Base-by-base conservation (phyloP, 108 stramenopile species). In the Skeletonema costatum region DNA sequence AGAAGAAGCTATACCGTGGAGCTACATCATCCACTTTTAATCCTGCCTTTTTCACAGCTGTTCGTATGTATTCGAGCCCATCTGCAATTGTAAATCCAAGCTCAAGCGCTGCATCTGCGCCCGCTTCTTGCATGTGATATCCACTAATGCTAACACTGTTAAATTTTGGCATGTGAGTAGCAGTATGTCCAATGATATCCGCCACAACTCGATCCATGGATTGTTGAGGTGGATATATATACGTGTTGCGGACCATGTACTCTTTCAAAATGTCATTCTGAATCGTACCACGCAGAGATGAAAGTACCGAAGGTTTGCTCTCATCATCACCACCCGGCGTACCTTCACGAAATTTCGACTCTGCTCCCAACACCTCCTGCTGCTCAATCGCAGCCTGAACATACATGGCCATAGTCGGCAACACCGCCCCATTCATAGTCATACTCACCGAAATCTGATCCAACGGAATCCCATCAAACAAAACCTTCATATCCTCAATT, bases 191-290 rank as follows among this genome's bases (percentile, higher is more conserved):
- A 85, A 99, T 97, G 53, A 99, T 97, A 85, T 99, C 97, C 10
- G 87, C 87, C 17, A 98, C 86, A 66, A 97, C 84, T 30, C 97
- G 86, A 64, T 89, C 86, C 84, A 98, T 94, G 14, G 89, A 90
- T 32, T 96, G 95, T 64, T 78, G 76, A 4, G 98, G 98, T 32
- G 97, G 97, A 75, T 98, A 98, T 63, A 98, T 99, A 86, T 94
- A 99, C 21, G 98, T 99, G 75, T 99, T 99, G 16, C 92, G 84
- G 16, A 94, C 91, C 91, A 92, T 92, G 71, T 88, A 92, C 86
- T 99, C 99, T 86, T 99, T 99, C 65, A 99, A 86, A 71, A 99
- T 97, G 71, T 99, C 99, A 84, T 99, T 99, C 75, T 99, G 99
- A 73, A 99, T 97, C 1, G 99, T 99, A 9, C 99, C 99, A 19